phyloP scores from a whole-genome alignment of 2,329 filamentous ascomycete species.

The Nectriaceae sp. region DNA sequence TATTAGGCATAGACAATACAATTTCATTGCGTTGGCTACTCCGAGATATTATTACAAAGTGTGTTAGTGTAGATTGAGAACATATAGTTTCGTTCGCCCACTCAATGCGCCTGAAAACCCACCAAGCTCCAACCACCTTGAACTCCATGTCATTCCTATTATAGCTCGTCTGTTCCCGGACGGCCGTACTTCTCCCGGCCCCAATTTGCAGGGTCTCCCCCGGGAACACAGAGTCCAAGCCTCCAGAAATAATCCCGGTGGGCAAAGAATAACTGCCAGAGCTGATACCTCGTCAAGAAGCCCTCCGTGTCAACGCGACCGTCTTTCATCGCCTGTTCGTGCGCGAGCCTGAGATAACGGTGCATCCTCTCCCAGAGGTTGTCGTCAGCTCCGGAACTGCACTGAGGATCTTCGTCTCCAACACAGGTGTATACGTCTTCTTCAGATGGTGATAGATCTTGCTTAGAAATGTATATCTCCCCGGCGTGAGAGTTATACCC shows the following conservation, averaged over 20 bases:
- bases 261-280: constrained; percentile 93
- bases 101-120: no score
- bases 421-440: constrained; percentile 71
- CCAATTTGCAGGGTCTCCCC: constrained; percentile 72
- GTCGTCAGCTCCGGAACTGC: constrained; percentile 64
- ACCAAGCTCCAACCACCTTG: no score
- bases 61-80: no score
- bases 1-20: no score
- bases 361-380: constrained; percentile 30
- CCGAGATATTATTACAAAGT: no score
- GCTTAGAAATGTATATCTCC: constrained; percentile 82
- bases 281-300: constrained; percentile 63
- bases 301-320: constrained; percentile 38
- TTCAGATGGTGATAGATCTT: constrained; percentile 65
- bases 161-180: constrained; percentile 40
- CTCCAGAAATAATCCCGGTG: constrained; percentile 98
- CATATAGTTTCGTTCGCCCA: no score
- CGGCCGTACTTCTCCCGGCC: constrained; percentile 52
- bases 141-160: no score
- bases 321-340: constrained; percentile 25
- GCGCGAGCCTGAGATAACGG: constrained; percentile 25
- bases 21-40: no score
- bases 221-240: constrained; percentile 84
- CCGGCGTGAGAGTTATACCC: constrained; percentile 83
- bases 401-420: constrained; percentile 70